Evolutionary conservation across 2,329 filamentous ascomycete genomes (phyloP).

Genomic region (Curvularia verruculosa): DNA sequence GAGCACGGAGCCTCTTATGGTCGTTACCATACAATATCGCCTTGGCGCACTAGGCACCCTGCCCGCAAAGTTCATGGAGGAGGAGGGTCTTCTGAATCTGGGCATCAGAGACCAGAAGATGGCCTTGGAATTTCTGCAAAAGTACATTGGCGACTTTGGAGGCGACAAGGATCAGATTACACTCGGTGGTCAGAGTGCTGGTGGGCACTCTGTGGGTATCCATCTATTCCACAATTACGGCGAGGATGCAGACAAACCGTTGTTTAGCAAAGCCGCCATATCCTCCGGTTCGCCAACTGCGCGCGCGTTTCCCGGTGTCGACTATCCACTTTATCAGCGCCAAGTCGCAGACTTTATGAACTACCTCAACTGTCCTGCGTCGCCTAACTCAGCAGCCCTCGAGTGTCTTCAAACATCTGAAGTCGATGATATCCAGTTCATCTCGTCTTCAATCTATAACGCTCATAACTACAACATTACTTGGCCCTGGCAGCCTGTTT

Average conservation of each 20-base stretch:
- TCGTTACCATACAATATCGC: slow-evolving; percentile 45
- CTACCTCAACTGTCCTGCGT: slow-evolving; percentile 33
- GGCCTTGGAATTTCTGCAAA: slow-evolving; percentile 48
- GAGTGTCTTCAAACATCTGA: slow-evolving; percentile 50
- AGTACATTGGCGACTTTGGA: slow-evolving; percentile 48
- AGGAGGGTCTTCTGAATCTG: slow-evolving; percentile 43
- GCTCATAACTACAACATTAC: slow-evolving; percentile 51
- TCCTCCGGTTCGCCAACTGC: slow-evolving; percentile 46
- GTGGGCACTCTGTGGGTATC: slow-evolving; percentile 46
- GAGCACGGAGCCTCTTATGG: slow-evolving; percentile 40
- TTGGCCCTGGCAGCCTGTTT: slow-evolving; percentile 59
- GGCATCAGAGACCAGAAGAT: slow-evolving; percentile 40
- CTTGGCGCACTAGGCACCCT: slow-evolving; percentile 44
- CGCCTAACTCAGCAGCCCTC: slow-evolving; percentile 41
- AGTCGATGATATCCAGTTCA: slow-evolving; percentile 47
- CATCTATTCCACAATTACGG: slow-evolving; percentile 48
- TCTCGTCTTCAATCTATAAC: slow-evolving; percentile 50
- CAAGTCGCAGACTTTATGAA: slow-evolving; percentile 43
- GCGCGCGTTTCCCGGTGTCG: slow-evolving; percentile 43
- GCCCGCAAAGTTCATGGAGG: slow-evolving; percentile 43
- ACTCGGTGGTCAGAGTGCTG: slow-evolving; percentile 51
- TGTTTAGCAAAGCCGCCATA: slow-evolving; percentile 44
- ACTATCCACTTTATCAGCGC: slow-evolving; percentile 38
- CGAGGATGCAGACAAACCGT: slow-evolving; percentile 34
- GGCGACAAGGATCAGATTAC: slow-evolving; percentile 51